These are phyloP conservation scores for Cinnamomum micranthum DNA, from an alignment of 164 flowering plant species.

Conservation along the genomic window DNA sequence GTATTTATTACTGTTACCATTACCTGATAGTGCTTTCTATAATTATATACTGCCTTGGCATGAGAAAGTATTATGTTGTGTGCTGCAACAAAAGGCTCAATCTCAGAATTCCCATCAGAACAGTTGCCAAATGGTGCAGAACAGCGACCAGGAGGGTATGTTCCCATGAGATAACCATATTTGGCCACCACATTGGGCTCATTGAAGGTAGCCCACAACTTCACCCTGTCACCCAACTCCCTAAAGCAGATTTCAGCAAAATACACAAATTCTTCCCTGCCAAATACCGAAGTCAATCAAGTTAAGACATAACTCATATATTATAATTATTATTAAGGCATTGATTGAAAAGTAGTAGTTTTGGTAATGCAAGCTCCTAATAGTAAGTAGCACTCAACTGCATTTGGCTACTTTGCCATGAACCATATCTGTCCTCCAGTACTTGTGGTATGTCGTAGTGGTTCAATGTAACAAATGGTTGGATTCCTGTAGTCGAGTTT, in stretches of 20 bases:
- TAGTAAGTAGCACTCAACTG: slow-evolving; percentile 1
- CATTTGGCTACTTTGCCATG: slow-evolving; percentile 8
- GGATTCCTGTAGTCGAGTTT: slow-evolving; percentile 6
- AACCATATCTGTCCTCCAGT: slow-evolving; percentile 14
- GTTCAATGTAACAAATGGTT: slow-evolving; percentile 16
- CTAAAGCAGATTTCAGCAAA: slow-evolving; percentile 2
- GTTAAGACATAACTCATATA: too few relatives aligned
- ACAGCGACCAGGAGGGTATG: slow-evolving; percentile 4
- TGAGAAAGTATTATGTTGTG: slow-evolving; percentile 9
- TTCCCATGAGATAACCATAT: slow-evolving; percentile 3
- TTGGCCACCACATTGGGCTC: slow-evolving; percentile 4
- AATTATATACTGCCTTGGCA: slow-evolving; percentile 6
- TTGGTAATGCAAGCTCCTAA: too few relatives aligned
- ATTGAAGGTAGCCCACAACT: slow-evolving; percentile 7
- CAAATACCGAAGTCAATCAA: not conserved
- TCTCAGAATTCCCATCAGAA: not conserved
- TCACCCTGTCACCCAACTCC: slow-evolving; percentile 7
- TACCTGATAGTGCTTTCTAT: slow-evolving; percentile 7
- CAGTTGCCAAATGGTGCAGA: slow-evolving; percentile 6
- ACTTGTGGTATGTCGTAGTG: slow-evolving; percentile 16
- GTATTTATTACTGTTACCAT: not conserved
- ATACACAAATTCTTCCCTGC: slow-evolving; percentile 4
- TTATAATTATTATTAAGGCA: too few relatives aligned
- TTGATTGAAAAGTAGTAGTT: too few relatives aligned
- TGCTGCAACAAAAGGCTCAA: not conserved